Base-by-base conservation (phyloP, 2,329 filamentous ascomycete genomes). In the Rugonectria rugulosa region DNA sequence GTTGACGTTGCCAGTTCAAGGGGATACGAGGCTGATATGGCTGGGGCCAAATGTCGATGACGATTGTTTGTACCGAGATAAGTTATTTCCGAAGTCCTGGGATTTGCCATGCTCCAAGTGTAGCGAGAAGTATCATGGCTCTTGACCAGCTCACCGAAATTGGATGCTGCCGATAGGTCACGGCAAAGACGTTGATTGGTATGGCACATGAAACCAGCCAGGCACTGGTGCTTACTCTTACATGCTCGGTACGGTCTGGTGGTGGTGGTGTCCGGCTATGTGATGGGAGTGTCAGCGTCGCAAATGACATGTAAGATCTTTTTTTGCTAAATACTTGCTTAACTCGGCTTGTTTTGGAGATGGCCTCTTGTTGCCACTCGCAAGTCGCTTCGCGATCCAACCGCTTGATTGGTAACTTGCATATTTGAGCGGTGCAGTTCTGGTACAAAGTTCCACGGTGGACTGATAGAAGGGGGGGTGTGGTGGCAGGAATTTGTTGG, bases 401-500 rank as follows among this genome's bases (percentile, higher is more conserved):
- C 52, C 31, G 48, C 62, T 47, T 61, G 53, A 57, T 58, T 56
- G 53, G 53, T 37, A 55, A 27, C 34, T 53, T 43, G 46, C 40
- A 15, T 52, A 42, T 57, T 53, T 53, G 56, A 53, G 40, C 53
- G 44, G 53, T 64, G 53, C 55, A 14, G 6, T 34, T 36, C n/a
- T 36, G 32, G 32, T 8, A n/a, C 4, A 15, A 15, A 15, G 32
- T 36, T 12, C 46, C 52, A 47, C 36, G 53, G 61, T 61, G 59
- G 60, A 57, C 54, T 57, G 56, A 56, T 61, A 40, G 52, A 53
- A 61, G 26, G 23, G 54, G 43, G 57, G 46, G 17, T n/a, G 29
- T 48, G 36, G 27, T 36, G 52, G 45, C 55, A 59, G 51, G 48
- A 32, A 48, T 56, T 31, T 42, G 10, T 17, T 41, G 26, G 36